Evolutionary conservation across 805 yeast species (phyloP), one percentile per base, ranked within the genome.

Genomic region (Wickerhamomyces pijperi): DNA sequence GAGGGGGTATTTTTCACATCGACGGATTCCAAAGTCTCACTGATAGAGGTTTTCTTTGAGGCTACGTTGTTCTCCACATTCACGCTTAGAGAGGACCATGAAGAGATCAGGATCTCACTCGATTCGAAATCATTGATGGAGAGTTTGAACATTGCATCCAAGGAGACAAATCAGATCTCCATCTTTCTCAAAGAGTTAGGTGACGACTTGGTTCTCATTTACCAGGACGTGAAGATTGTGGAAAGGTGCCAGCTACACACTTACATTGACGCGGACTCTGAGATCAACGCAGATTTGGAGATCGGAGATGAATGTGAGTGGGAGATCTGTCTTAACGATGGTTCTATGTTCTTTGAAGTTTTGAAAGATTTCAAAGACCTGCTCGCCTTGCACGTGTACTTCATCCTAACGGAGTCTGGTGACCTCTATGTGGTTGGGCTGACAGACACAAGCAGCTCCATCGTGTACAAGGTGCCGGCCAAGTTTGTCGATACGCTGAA

Each of bases 391-490:
- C 72, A 70, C 34, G 62, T 78, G 25, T 70, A 65, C 35, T 37
- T 74, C 1, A 72, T 67, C 48, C 67, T 83, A 35, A 95, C 94
- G 0, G 64, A 68, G 38, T 76, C 84, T 32, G n/a, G 29, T 4
- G 29, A 25, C n/a, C 13, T 25, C 5, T 25, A 25, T 13, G 13
- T 78, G 80, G 50, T 62, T 84, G 17, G 66, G 70, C 9, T 67
- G 79, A 36, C 94, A 94, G 0, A 70, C 68, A 25, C n/a, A 43
- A 82, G 73, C 36, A 67, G 70, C 47, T 63, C 75, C 2, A 72
- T 76, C 12, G 55, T 86, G 25, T 90, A 82, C 44, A 76, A 77
- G 34, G 54, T 84, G 23, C 65, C 29, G 5, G 4, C 29, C 12
- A 25, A 25, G 29, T 25, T 57, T 32, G 59, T 65, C 8, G 57